These are phyloP conservation scores for Colletotrichum lupini DNA, from an alignment of 2,329 filamentous ascomycete genomes.

Conservation along the genomic window DNA sequence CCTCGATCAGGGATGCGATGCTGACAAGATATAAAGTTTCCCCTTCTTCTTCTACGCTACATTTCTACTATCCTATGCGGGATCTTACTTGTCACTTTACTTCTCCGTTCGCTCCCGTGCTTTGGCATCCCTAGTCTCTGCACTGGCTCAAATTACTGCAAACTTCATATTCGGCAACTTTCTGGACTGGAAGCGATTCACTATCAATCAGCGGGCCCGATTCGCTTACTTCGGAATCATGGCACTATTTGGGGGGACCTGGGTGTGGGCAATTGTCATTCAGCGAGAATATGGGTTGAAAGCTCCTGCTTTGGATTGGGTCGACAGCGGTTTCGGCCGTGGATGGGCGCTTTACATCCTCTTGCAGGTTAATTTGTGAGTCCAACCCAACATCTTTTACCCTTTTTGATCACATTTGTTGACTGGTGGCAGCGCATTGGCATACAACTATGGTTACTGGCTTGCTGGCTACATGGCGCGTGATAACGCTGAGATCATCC, in stretches of 20 bases:
- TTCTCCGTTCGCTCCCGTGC: conserved; percentile 38
- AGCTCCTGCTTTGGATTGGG: conserved; percentile 36
- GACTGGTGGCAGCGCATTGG: not conserved
- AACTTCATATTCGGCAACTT: conserved; percentile 39
- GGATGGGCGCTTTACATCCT: conserved; percentile 41
- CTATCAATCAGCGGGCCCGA: conserved; percentile 35
- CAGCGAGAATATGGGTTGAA: conserved; percentile 35
- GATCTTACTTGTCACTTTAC: conserved; percentile 38
- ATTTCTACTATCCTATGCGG: conserved; percentile 37
- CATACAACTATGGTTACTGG: conserved; percentile 32
- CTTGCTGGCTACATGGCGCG: conserved; percentile 23
- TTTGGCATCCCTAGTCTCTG: conserved; percentile 37
- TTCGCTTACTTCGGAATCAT: conserved; percentile 37
- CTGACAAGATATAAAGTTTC: not conserved
- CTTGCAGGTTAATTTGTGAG: conserved; percentile 33
- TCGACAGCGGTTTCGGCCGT: conserved; percentile 37
- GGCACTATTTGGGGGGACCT: conserved; percentile 37
- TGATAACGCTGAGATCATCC: conserved; percentile 20
- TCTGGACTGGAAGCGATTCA: conserved; percentile 37
- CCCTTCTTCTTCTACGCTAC: conserved; percentile 29
- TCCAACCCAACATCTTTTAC: not conserved
- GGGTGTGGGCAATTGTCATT: conserved; percentile 40
- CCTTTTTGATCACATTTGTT: not conserved
- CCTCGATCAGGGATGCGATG: too few relatives aligned
- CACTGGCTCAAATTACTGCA: conserved; percentile 37